Evolutionary conservation across 2,329 filamentous ascomycete species (phyloP).

Genomic region (Fusarium incarnatum): DNA sequence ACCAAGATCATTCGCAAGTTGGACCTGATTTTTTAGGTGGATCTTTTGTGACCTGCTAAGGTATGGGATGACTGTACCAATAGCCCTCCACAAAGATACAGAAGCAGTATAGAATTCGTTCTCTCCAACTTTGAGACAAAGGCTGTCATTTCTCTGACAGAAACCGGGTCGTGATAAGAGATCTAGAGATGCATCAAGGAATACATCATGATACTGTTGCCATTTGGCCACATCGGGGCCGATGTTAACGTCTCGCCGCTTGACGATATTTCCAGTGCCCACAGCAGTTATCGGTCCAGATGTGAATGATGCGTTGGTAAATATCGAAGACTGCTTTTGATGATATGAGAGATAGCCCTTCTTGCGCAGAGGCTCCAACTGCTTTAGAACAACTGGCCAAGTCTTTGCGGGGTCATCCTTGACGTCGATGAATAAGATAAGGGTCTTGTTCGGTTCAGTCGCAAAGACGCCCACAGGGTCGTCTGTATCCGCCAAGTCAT

Average conservation of each 20-base stretch:
- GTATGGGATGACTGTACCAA: slow-evolving; percentile 59
- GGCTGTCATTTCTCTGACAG: slow-evolving; percentile 13
- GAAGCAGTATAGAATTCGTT: slow-evolving; percentile 75
- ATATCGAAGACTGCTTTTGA: slow-evolving; percentile 53
- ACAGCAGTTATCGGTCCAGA: slow-evolving; percentile 73
- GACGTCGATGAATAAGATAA: slow-evolving; percentile 75
- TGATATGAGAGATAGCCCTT: slow-evolving; percentile 66
- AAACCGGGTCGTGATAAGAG: slow-evolving; percentile 43
- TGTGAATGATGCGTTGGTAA: slow-evolving; percentile 52
- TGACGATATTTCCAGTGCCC: slow-evolving; percentile 66
- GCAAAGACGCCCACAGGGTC: slow-evolving; percentile 65
- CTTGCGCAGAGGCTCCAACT: slow-evolving; percentile 67
- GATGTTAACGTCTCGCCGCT: slow-evolving; percentile 37
- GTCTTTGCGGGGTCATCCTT: slow-evolving; percentile 59
- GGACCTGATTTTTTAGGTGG: slow-evolving; percentile 58
- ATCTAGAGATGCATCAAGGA: slow-evolving; percentile 73
- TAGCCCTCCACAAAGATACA: slow-evolving; percentile 62
- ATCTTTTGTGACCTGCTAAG: slow-evolving; percentile 56
- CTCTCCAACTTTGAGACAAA: slow-evolving; percentile 23
- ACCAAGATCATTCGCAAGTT: slow-evolving; percentile 61
- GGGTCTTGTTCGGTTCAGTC: slow-evolving; percentile 61
- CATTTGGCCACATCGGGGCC: slow-evolving; percentile 22
- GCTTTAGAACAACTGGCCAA: slow-evolving; percentile 45
- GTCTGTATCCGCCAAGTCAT: not conserved
- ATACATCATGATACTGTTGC: slow-evolving; percentile 62